Evolutionary conservation across 768 basidiomycete species (phyloP), one percentile per base, ranked within the genome.

Genomic region (Suillus weaverae): DNA sequence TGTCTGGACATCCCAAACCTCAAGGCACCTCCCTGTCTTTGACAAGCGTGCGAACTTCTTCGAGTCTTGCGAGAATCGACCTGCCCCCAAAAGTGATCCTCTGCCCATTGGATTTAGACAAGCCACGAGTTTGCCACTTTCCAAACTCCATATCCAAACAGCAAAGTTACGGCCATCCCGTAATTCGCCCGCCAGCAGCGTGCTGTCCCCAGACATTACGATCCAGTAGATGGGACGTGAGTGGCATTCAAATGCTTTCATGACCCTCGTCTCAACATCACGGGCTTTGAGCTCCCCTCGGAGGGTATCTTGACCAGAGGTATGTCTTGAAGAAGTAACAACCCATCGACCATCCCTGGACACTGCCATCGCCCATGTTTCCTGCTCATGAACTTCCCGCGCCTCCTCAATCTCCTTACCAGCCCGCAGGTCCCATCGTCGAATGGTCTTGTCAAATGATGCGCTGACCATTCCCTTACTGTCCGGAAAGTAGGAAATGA

Each of bases 401-500:
- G 36, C 36, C 4, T 56, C 13, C 14, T 56, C 55, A 38, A 56
- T 38, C 22, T 38, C 55, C 36, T 56, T 56, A 22, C 36, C 22
- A 6, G 22, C 1, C n/a, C 0, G 55, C 36, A 56, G 35, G 14
- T 56, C 55, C 36, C 55, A 56, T 26, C 9, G 55, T 36, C 55
- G 55, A 38, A 2, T 16, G 14, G 55, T 38, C 55, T 44, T 48
- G 35, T 72, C 74, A 1, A 20, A 43, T 8, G 67, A 66, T 4
- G 64, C 68, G 22, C 61, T 43, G 11, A 48, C 26, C 33, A 55
- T 55, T 54, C 6, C 2, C 38, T 61, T 53, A 0, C 64, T 60
- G 39, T 66, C 66, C 2, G 66, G 66, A n/a, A 66, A 50, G 60
- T 64, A 67, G 36, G 60, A 38, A 26, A 64, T 54, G 51, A 3